Evolutionary conservation across 805 yeast species (phyloP), one percentile per base, ranked within the genome.

Genomic region (Candida insectalens): DNA sequence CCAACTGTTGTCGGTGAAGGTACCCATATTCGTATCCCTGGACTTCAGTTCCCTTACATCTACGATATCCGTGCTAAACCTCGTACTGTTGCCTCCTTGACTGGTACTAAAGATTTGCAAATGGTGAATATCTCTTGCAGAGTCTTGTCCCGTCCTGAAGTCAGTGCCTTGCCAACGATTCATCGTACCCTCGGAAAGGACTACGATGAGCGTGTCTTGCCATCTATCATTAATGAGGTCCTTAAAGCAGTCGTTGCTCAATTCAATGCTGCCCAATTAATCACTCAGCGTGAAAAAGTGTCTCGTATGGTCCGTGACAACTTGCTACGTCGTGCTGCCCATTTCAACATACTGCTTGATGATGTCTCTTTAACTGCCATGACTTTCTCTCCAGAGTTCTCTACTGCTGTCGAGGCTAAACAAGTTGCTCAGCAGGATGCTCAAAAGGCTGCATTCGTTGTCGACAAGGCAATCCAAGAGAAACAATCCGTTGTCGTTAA

Each of bases 381-480:
- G 97, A 84, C 96, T 1, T 92, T 92, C 59, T 83, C 95, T 3
- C 98, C 98, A 19, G 98, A 92, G 60, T 92, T 92, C 59, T 88
- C 97, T 27, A 77, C 82, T 29, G 97, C 97, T 4, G 98, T 92
- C 36, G 98, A 92, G 65, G 95, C 96, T 38, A 92, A 92, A 63
- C 98, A 92, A 67, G 92, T 92, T 61, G 97, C 98, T 19, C 98
- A 92, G 61, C 98, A 92, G 67, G 98, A 92, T 57, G 97, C 98
- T 15, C 96, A 92, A 63, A 79, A 95, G 59, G 97, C 98, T 6
- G 96, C 97, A 1, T 92, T 88, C 47, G 69, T 92, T 28, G 98
- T 92, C 34, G 98, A 92, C 59, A 84, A 87, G 57, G 98, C 98
- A 6, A 77, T 83, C 49, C 98, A 92, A 62, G 97, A 92, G 64